A percentile compares a stretch with the other conserved stretches of the same genome.
These are phyloP conservation scores for Erodium trifolium DNA, from an alignment of 441 rosid species.

Conservation along the genomic window DNA sequence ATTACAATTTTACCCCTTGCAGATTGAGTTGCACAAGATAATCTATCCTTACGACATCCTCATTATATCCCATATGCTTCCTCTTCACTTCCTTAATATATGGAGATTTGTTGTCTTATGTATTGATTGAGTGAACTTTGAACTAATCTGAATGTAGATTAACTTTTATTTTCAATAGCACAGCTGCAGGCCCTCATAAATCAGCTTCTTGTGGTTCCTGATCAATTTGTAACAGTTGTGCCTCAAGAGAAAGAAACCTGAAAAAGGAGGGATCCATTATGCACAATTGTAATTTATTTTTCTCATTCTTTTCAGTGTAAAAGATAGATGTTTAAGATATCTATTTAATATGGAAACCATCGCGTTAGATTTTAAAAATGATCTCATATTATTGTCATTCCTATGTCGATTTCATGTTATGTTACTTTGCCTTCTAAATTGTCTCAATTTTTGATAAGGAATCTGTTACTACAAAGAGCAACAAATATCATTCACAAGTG, in stretches of 20 bases:
- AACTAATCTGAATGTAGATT: conserved; percentile 73
- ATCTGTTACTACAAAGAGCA: no score
- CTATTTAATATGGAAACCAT: conserved; percentile 16
- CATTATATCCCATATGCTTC: background rate
- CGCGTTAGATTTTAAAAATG: conserved; percentile 3
- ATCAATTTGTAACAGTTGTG: conserved; percentile 28
- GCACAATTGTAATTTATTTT: conserved; percentile 26
- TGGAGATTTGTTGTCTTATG: conserved; percentile 12
- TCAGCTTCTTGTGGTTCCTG: no score
- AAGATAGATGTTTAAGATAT: conserved; percentile 22
- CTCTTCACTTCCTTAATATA: conserved; percentile 5
- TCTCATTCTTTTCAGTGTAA: conserved; percentile 40
- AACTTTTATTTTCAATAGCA: conserved; percentile 83
- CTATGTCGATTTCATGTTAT: no score
- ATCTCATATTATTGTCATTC: background rate
- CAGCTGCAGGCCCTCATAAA: conserved; percentile 28
- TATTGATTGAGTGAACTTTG: background rate
- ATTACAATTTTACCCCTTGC: background rate
- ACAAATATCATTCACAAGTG: no score
- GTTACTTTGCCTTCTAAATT: no score
- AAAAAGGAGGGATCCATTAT: background rate
- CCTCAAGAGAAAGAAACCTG: conserved; percentile 19
- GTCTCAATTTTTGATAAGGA: no score
- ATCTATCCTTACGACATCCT: background rate
- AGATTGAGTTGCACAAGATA: background rate